Evolutionary conservation across 768 basidiomycete species (phyloP).

Genomic region (Lactarius psammicola): DNA sequence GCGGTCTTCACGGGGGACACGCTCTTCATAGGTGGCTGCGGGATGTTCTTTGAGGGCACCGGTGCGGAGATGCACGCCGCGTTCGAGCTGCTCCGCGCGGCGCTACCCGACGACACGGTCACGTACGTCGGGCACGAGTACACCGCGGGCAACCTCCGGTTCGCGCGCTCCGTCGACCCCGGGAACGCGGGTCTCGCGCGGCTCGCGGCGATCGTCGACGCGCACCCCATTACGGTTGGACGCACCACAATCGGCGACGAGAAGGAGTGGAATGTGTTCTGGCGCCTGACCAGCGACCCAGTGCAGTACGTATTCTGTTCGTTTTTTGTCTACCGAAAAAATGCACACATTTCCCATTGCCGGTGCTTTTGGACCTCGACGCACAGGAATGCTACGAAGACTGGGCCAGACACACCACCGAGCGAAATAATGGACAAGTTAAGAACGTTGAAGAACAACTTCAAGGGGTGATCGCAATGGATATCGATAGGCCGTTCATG

Average conservation of each 20-base stretch:
- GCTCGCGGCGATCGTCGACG: conserved; percentile 55
- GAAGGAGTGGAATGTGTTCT: conserved; percentile 94
- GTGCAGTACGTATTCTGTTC: conserved; percentile 51
- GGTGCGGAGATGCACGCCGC: conserved; percentile 79
- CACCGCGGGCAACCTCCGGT: conserved; percentile 69
- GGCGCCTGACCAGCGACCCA: conserved; percentile 65
- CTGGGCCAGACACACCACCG: conserved; percentile 43
- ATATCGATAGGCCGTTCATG: neutral
- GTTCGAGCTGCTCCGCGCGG: conserved; percentile 61
- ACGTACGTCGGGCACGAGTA: conserved; percentile 94
- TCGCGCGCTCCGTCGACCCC: conserved; percentile 64
- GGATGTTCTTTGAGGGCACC: conserved; percentile 91
- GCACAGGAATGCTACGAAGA: conserved; percentile 50
- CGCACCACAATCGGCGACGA: conserved; percentile 90
- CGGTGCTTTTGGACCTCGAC: neutral
- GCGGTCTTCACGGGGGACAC: conserved; percentile 95
- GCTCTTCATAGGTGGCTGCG: conserved; percentile 84
- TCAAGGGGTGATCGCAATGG: conserved; percentile 51
- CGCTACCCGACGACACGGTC: conserved; percentile 74
- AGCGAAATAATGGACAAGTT: conserved; percentile 69
- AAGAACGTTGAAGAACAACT: conserved; percentile 83
- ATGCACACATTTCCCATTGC: neutral
- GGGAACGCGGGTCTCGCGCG: conserved; percentile 59
- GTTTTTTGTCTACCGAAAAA: neutral
- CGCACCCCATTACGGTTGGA: conserved; percentile 69